Evolutionary conservation across 306 rosid species (phyloP).

Genomic region (Adenanthera pavonina): DNA sequence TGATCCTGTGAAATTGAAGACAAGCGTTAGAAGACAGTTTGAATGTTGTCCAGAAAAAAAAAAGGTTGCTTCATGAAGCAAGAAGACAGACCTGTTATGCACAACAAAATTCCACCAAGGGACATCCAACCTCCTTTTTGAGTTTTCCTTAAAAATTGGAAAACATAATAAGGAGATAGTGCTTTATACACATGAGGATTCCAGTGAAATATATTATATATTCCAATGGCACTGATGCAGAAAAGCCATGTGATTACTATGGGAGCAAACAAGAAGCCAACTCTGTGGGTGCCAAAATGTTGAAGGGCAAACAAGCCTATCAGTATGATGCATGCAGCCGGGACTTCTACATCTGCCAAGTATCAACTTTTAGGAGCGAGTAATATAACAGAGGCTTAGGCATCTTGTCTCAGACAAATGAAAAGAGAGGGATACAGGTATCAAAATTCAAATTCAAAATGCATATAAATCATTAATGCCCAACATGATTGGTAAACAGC

Average conservation of each 20-base stretch:
- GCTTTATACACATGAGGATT: conserved; percentile 68
- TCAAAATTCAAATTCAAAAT: conserved; percentile 18
- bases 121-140: conserved; percentile 85
- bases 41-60: background rate
- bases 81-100: conserved; percentile 65
- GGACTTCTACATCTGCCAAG: conserved; percentile 73
- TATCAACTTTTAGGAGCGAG: conserved; percentile 23
- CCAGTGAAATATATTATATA: conserved; percentile 71
- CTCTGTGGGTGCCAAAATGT: conserved; percentile 81
- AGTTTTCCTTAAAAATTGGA: conserved; percentile 68
- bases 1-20: conserved; percentile 57
- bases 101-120: conserved; percentile 80
- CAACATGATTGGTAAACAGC: background rate
- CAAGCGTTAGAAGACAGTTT: conserved; percentile 26
- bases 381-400: background rate
- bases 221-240: conserved; percentile 79
- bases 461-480: conserved; percentile 14
- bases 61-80: conserved; percentile 24
- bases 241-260: conserved; percentile 76
- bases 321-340: conserved; percentile 65
- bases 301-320: conserved; percentile 74
- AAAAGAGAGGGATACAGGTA: background rate
- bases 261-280: conserved; percentile 82
- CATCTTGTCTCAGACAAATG: background rate
- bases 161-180: conserved; percentile 73